Base-by-base conservation (phyloP, 2,329 filamentous ascomycete genomes). In the Colletotrichum theobromicola region DNA sequence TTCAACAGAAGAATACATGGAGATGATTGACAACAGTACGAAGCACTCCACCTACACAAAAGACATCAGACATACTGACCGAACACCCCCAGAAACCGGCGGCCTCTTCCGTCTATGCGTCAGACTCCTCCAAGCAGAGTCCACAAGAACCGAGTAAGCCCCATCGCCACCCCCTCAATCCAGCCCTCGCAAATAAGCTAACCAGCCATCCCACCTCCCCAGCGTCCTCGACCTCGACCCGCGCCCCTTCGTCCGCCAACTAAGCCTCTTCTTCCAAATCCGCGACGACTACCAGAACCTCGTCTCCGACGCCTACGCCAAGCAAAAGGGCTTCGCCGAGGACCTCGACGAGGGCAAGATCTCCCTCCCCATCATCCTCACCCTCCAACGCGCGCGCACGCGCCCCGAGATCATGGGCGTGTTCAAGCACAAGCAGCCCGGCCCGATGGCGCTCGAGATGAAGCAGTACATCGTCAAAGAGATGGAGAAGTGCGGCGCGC, bases 1-100 rank as follows among this genome's bases (percentile, higher is more conserved):
- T 13, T 94, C 90, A 62, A 94, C 96, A 83, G 94, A 95, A 77
- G 94, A 97, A 84, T 97, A 97, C 84, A 89, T 97, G 21, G 94
- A 97, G 82, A 97, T 98, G 95, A 94, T 70, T 2, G 76, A 79
- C 42, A 50, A 50, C 10, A 50, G 42, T 50, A 50, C 21, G 42
- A 7, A 4, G 5, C n/a, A 10, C 10, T 50, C 42, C 42, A 3
- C 42, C 10, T 21, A 3, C 42, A 50, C n/a, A 13, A 13, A 10
- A 13, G 13, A 34, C 32, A 34, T 12, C 32, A 13, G 5, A 2
- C 13, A 34, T 34, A 34, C 32, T 34, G 12, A 34, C 32, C 12
- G 12, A 32, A 32, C 30, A 32, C 30, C 42, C 7, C 3, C 21
- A 62, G 74, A 79, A 61, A 79, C 78, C 7, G 78, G 78, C 8